A percentile compares a stretch with the other conserved stretches of the same genome.
Evolutionary conservation across 2,329 filamentous ascomycete genomes (phyloP).

Genomic region (Juglanconis juglandina): DNA sequence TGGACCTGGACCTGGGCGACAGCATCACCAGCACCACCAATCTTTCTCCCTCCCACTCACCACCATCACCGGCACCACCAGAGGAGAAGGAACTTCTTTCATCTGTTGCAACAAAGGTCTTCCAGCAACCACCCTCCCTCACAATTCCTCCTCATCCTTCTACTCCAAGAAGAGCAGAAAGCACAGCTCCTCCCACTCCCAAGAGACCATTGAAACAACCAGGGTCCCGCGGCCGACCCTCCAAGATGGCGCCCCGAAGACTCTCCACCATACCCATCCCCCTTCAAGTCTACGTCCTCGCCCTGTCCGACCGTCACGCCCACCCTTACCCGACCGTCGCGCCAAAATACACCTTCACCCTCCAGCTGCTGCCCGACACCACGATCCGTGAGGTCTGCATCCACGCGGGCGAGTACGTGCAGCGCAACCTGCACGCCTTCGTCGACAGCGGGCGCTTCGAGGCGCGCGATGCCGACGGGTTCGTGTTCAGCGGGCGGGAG

Average conservation of each 20-base stretch:
- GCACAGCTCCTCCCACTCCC: no score
- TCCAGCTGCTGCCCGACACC: slow-evolving; percentile 10
- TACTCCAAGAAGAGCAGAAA: no score
- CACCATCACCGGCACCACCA: no score
- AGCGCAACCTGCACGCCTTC: background rate
- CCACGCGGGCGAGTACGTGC: slow-evolving; percentile 6
- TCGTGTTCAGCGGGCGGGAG: slow-evolving; percentile 5
- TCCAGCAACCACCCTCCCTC: no score
- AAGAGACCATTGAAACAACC: no score
- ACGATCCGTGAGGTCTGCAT: slow-evolving; percentile 9
- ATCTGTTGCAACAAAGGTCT: no score
- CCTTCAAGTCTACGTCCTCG: slow-evolving; percentile 2
- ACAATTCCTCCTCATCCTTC: no score
- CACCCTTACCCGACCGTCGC: background rate
- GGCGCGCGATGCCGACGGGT: slow-evolving; percentile 11
- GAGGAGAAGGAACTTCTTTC: no score
- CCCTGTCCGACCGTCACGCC: background rate
- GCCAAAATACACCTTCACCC: slow-evolving; percentile 5
- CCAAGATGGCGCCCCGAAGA: background rate
- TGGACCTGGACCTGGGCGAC: no score
- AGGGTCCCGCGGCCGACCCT: no score
- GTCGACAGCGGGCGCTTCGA: slow-evolving; percentile 9
- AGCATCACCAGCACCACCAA: no score
- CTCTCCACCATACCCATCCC: background rate
- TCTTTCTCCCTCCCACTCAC: no score